Conservation (phyloP, 192 early-diverging fungal genomes). For the Thamnidium elegans region DNA sequence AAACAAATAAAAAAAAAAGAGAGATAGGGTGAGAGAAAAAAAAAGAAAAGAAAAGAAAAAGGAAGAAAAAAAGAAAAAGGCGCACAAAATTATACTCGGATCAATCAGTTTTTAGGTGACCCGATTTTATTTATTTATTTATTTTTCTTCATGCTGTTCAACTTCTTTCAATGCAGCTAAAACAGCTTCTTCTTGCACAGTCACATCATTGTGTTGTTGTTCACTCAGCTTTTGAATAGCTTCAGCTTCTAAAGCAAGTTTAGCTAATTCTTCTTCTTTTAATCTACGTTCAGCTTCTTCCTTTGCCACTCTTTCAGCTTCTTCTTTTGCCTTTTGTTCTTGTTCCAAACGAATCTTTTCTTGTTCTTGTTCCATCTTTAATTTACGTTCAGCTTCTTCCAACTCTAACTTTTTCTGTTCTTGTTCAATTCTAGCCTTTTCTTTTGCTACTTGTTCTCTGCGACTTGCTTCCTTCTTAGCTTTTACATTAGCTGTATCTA, state of each 20-base stretch:
- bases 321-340: background rate
- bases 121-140: background rate
- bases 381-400: background rate
- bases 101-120: background rate
- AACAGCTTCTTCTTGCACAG: no score
- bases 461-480: background rate
- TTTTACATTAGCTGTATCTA: background rate
- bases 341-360: background rate
- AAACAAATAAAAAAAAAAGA: background rate
- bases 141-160: background rate
- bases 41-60: background rate
- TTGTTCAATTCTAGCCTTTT: slow-evolving; percentile 6
- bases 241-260: no score
- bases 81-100: background rate
- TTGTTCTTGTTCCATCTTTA: background rate
- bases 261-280: background rate
- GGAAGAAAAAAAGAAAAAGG: background rate
- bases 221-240: no score
- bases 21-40: no score
- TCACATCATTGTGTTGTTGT: no score
- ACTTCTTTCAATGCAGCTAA: no score
- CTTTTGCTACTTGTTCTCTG: slow-evolving; percentile 2
- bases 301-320: slow-evolving; percentile 6
- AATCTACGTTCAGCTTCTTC: slow-evolving; percentile 10
- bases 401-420: background rate